Base-by-base conservation (phyloP, 371 early-diverging fungal genomes). In the Rhizopus arrhizus region DNA sequence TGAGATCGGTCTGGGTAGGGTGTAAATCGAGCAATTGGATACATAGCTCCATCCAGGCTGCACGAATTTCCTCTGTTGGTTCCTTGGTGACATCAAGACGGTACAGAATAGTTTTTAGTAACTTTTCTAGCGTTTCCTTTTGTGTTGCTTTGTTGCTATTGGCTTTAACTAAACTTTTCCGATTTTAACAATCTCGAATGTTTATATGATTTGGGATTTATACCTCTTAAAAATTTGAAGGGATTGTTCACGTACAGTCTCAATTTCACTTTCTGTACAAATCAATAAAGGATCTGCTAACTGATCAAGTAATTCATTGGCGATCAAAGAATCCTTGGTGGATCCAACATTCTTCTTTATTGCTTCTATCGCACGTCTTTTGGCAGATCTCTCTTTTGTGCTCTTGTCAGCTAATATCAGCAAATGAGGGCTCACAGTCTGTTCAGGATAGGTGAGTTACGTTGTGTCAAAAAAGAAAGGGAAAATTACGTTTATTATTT, bases 61-160 rank as follows among this genome's bases (percentile, higher is more conserved):
- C 55, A 41, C 73, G 56, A 29, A 73, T 64, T 42, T 73, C 73
- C 29, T 73, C 73, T 9, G 73, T 73, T 6, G 40, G 34, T 32
- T 73, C 73, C 35, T 12, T 56, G 15, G 40, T 40, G 40, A 31
- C 7, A 34, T 52, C 12, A 15, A 65, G 7, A 0, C 65, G 56
- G 10, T 38, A n/a, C 12, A 32, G 3, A 7, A 35, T 12, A 3
- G 48, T 28, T 0, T 12, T 12, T 11, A 58, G n/a, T 38, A 58
- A 13, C 12, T 47, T 56, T 10, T 53, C 38, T 13, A 51, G 2
- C 13, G 16, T 34, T 4, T 0, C 51, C 16, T 32, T 45, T 31
- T 4, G 43, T 49, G 0, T 28, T 28, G 5, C 52, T 56, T 28
- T 22, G 6, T 40, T 59, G 35, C 10, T 56, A 51, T 29, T 56